Percentiles rank a stretch among this genome's conserved stretches.
phyloP scores from a whole-genome alignment of 73 alveolate species.

The Blepharisma japonicum region DNA sequence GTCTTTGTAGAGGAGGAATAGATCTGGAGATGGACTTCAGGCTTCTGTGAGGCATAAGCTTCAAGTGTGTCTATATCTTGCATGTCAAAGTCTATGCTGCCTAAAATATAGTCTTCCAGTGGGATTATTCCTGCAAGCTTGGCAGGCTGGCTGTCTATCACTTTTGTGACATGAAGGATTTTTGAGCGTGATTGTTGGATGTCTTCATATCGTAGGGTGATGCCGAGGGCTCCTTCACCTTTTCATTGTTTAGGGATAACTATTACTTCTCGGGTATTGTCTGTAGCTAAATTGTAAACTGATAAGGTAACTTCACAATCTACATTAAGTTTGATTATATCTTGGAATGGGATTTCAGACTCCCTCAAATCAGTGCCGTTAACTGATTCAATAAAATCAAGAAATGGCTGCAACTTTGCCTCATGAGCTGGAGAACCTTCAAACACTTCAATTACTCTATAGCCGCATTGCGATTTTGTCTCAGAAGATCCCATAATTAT shows the following conservation, averaged over 20 bases:
- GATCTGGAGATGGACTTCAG: no score
- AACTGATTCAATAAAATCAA: neutral
- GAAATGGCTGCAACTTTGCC: neutral
- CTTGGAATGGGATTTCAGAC: conserved; percentile 23
- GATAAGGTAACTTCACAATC: conserved; percentile 14
- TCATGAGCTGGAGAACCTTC: neutral
- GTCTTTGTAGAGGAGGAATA: no score
- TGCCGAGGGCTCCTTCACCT: conserved; percentile 22
- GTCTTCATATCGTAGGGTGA: conserved; percentile 6
- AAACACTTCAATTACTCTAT: neutral
- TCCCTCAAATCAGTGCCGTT: conserved; percentile 10
- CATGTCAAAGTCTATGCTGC: no score
- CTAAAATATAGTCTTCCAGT: no score
- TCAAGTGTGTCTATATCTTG: no score
- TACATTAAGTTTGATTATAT: neutral
- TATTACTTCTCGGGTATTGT: neutral
- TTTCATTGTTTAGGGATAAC: neutral
- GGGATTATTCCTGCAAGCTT: no score
- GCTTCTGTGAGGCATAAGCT: no score
- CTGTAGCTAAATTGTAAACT: neutral
- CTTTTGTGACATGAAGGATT: no score
- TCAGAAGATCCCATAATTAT: no score
- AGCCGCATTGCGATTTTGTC: neutral
- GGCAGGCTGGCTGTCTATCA: no score
- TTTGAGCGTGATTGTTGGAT: no score